Evolutionary conservation across 345 rosid genomes (phyloP).

Genomic region (Hibiscus trionum): DNA sequence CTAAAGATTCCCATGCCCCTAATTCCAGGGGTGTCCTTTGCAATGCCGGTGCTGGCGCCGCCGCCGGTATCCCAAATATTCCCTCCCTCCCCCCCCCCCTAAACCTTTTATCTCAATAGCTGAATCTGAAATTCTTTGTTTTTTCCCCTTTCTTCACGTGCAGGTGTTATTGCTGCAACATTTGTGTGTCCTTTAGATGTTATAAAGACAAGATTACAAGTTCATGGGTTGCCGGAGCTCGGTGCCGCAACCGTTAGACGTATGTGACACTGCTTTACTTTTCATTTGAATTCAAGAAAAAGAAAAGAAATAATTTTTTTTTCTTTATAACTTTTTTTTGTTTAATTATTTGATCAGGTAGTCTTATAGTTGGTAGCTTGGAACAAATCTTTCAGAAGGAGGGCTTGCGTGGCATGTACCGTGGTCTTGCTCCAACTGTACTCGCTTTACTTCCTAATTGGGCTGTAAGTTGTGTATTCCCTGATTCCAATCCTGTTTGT

Average conservation of each 20-base stretch:
- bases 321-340: not conserved
- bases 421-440: constrained; percentile 6
- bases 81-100: not conserved
- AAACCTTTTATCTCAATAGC: not conserved
- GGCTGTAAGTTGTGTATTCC: constrained; percentile 25
- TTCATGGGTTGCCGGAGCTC: constrained; percentile 63
- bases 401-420: constrained; percentile 10
- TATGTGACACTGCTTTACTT: constrained; percentile 12
- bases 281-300: not conserved
- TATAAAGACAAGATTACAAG: constrained; percentile 87
- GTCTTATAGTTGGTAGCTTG: constrained; percentile 74
- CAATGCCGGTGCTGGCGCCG: constrained; percentile 89
- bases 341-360: constrained; percentile 36
- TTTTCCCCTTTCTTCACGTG: not conserved
- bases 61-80: constrained; percentile 46
- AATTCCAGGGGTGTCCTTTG: constrained; percentile 54
- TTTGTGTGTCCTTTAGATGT: constrained; percentile 91
- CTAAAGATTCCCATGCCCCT: constrained; percentile 46
- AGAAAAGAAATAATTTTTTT: not conserved
- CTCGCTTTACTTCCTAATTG: constrained; percentile 8
- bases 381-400: constrained; percentile 40
- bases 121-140: not conserved
- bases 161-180: constrained; percentile 81
- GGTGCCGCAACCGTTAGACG: constrained; percentile 38
- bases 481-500: not conserved